phyloP scores from a whole-genome alignment of 192 early-diverging fungal species.

The Allomyces arbusculus region DNA sequence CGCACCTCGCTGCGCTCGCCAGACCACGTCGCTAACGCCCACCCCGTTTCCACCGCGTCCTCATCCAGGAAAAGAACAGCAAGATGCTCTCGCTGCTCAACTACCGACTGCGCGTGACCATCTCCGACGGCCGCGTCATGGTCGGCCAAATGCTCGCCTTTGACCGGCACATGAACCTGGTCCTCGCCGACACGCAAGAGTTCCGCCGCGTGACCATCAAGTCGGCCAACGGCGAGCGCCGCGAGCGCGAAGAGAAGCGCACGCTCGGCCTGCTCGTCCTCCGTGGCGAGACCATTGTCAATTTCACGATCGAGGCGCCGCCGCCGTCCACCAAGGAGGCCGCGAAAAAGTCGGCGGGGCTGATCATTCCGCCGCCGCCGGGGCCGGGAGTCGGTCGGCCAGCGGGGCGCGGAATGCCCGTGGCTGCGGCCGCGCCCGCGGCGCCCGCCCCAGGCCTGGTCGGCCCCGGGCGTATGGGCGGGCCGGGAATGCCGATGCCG shows the following conservation, averaged over 20 bases:
- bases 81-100: conserved; percentile 90
- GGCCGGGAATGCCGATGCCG: no score
- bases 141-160: conserved; percentile 98
- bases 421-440: no score
- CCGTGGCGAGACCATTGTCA: conserved; percentile 80
- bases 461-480: no score
- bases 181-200: conserved; percentile 92
- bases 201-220: conserved; percentile 79
- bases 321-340: conserved; percentile 44
- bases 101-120: conserved; percentile 77
- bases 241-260: conserved; percentile 67
- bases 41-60: no score
- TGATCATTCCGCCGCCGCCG: conserved; percentile 3
- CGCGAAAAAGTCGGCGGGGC: conserved; percentile 5
- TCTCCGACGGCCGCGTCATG: conserved; percentile 75
- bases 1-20: no score
- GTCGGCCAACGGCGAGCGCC: conserved; percentile 21
- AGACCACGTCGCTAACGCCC: no score
- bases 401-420: no score
- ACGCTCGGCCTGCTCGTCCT: conserved; percentile 83
- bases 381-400: background rate
- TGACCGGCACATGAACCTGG: conserved; percentile 99
- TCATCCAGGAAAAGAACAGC: conserved; percentile 28
- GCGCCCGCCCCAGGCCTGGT: no score
- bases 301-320: conserved; percentile 70